These are phyloP conservation scores for Sphagnum magellanicum DNA, from an alignment of 228 moss, liverwort and hornwort species.

Conservation along the genomic window DNA sequence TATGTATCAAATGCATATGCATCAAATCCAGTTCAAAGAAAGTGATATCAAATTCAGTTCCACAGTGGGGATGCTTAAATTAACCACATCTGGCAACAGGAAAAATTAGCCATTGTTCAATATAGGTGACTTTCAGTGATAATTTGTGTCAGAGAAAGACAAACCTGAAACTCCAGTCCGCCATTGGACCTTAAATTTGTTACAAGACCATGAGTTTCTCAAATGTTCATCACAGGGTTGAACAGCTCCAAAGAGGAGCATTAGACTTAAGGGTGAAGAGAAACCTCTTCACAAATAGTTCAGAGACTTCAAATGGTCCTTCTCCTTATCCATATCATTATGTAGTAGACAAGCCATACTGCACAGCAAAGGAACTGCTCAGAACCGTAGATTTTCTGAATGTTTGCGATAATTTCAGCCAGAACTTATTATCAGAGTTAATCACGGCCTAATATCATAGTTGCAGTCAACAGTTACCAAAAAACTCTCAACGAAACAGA, in stretches of 20 bases:
- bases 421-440: slow-evolving; percentile 38
- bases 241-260: background rate
- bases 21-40: too few relatives aligned
- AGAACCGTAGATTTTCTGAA: slow-evolving; percentile 45
- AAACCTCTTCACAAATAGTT: background rate
- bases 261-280: background rate
- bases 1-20: too few relatives aligned
- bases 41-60: too few relatives aligned
- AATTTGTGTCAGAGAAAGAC: slow-evolving; percentile 33
- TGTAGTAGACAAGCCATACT: background rate
- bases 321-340: background rate
- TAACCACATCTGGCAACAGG: too few relatives aligned
- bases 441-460: slow-evolving; percentile 14
- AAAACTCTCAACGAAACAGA: too few relatives aligned
- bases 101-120: background rate
- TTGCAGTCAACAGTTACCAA: too few relatives aligned
- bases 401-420: slow-evolving; percentile 44
- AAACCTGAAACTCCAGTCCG: slow-evolving; percentile 37
- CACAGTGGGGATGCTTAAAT: too few relatives aligned
- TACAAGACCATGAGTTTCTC: too few relatives aligned
- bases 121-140: slow-evolving; percentile 48
- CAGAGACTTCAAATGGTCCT: background rate
- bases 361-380: background rate
- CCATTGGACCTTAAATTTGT: background rate
- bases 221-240: background rate